These are phyloP conservation scores for Cryptosporidium viatorum DNA, from an alignment of 169 alveolate species.

Conservation along the genomic window DNA sequence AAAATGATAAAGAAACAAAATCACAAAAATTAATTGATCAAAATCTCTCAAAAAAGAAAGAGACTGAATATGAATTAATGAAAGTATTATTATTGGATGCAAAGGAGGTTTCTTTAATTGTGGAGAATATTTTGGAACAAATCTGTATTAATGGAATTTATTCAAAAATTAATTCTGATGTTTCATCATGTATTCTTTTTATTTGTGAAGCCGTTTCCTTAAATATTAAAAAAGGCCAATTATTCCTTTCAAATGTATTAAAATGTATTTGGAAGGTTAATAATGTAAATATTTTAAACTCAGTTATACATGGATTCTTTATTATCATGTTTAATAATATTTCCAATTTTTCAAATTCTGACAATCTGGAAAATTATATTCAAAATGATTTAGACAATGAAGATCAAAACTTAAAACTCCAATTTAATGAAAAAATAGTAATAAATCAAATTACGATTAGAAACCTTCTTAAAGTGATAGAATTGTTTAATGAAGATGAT, in stretches of 20 bases:
- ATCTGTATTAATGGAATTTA: slow-evolving; percentile 33
- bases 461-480: slow-evolving; percentile 5
- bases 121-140: slow-evolving; percentile 23
- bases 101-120: slow-evolving; percentile 48
- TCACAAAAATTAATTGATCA: neutral
- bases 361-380: neutral
- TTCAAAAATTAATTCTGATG: slow-evolving; percentile 63
- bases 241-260: slow-evolving; percentile 9
- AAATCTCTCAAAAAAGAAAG: neutral
- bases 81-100: slow-evolving; percentile 49
- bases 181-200: slow-evolving; percentile 45
- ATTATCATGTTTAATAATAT: slow-evolving; percentile 17
- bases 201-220: slow-evolving; percentile 47
- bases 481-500: slow-evolving; percentile 13
- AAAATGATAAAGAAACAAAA: neutral
- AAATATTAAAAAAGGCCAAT: slow-evolving; percentile 31
- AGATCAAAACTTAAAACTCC: neutral
- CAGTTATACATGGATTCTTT: slow-evolving; percentile 62
- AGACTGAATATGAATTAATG: slow-evolving; percentile 43
- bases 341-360: slow-evolving; percentile 6
- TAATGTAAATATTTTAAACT: slow-evolving; percentile 22
- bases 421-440: slow-evolving; percentile 10
- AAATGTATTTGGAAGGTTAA: slow-evolving; percentile 59
- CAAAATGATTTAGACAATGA: slow-evolving; percentile 10
- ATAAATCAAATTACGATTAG: neutral